Percentiles rank a stretch among this genome's conserved stretches.
Conservation (phyloP, 257 asterid genomes). For the Schizonepeta tenuifolia region DNA sequence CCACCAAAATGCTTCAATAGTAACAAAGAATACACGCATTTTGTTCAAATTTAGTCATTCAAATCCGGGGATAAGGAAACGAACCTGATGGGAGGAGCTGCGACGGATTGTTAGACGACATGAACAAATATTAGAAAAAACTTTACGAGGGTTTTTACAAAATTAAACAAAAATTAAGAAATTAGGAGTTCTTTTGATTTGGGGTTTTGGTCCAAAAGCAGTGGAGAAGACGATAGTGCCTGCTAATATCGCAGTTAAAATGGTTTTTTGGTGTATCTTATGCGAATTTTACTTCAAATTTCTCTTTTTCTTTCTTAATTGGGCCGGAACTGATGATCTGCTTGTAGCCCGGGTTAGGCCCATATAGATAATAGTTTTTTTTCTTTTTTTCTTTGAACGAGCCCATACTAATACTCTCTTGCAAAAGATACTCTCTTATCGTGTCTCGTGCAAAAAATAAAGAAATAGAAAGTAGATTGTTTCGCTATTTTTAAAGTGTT, state of each 20-base stretch:
- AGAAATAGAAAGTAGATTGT: too few relatives aligned
- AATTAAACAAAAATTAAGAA: background rate
- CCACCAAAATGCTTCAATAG: background rate
- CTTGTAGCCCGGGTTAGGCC: too few relatives aligned
- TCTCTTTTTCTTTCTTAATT: background rate
- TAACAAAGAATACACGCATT: background rate
- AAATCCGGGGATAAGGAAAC: background rate
- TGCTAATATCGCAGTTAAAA: background rate
- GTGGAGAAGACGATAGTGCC: conserved; percentile 9
- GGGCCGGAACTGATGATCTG: background rate
- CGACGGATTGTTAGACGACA: conserved; percentile 77
- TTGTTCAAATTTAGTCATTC: background rate
- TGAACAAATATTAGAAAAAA: conserved; percentile 10
- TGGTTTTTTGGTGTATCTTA: too few relatives aligned
- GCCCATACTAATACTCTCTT: too few relatives aligned
- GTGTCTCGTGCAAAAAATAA: too few relatives aligned
- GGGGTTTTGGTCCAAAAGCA: conserved; percentile 28
- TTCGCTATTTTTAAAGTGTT: too few relatives aligned
- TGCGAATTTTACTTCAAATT: too few relatives aligned
- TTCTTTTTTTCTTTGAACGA: too few relatives aligned
- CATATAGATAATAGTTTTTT: too few relatives aligned
- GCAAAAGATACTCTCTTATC: too few relatives aligned
- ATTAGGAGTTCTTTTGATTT: conserved; percentile 19
- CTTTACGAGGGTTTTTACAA: background rate
- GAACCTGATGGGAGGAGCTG: conserved; percentile 82